Conservation (phyloP, 176 grass and related monocot genomes). For the Alloteropsis semialata region DNA sequence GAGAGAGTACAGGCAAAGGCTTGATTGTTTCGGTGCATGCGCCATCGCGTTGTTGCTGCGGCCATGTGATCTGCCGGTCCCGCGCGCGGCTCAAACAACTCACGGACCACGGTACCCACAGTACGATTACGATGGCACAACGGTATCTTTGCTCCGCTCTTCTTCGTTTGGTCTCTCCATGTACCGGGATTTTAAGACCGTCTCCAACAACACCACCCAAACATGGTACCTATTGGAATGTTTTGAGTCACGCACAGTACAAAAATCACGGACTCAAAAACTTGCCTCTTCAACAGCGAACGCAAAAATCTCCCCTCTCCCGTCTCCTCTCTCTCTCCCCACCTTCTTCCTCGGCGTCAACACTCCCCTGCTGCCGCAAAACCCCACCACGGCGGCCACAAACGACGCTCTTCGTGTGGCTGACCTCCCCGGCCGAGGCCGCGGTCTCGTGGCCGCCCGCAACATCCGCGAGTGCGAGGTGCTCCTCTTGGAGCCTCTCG, state of each 20-base stretch:
- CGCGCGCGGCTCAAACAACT: not conserved
- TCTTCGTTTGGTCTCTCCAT: not conserved
- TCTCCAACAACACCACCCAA: too few relatives aligned
- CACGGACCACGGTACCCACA: not conserved
- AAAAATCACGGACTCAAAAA: too few relatives aligned
- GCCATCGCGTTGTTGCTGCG: slow-evolving; percentile 2
- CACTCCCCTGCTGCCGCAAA: too few relatives aligned
- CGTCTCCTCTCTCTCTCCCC: too few relatives aligned
- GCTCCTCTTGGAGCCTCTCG: slow-evolving; percentile 48
- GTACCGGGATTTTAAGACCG: not conserved
- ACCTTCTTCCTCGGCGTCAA: too few relatives aligned
- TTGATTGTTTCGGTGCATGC: not conserved
- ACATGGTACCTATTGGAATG: too few relatives aligned
- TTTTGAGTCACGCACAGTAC: too few relatives aligned
- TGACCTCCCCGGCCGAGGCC: slow-evolving; percentile 37
- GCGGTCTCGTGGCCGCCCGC: slow-evolving; percentile 36
- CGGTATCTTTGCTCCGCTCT: not conserved
- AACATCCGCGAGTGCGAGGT: slow-evolving; percentile 62
- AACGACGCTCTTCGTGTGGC: slow-evolving; percentile 24
- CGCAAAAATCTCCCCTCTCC: too few relatives aligned
- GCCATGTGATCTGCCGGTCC: slow-evolving; percentile 42
- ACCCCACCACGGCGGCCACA: not conserved
- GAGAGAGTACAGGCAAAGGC: not conserved
- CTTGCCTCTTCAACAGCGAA: too few relatives aligned
- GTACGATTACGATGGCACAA: slow-evolving; percentile 23